A percentile compares a stretch with the other conserved stretches of the same genome.
Conservation (phyloP, 2,329 filamentous ascomycete genomes). For the Monosporascus sp. region DNA sequence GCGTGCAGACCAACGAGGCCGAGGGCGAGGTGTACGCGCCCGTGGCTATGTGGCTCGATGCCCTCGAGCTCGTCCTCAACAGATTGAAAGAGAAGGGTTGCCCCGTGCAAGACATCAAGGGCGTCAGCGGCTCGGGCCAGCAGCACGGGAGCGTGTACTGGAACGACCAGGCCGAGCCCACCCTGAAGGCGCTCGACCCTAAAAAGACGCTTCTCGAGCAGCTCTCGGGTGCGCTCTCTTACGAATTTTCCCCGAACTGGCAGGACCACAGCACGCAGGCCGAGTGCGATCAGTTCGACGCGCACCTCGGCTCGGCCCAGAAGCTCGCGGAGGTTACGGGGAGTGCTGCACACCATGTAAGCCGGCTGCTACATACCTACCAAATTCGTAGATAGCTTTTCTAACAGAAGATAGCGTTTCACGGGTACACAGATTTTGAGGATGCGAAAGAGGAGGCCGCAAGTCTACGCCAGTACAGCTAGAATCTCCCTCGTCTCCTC, state of each 20-base stretch:
- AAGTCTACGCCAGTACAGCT: constrained; percentile 72
- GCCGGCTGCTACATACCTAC: constrained; percentile 22
- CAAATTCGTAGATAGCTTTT: background rate
- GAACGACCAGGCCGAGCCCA: constrained; percentile 61
- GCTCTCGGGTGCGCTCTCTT: constrained; percentile 67
- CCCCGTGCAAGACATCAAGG: constrained; percentile 69
- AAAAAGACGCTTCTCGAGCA: constrained; percentile 64
- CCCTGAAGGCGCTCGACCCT: constrained; percentile 57
- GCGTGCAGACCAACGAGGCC: constrained; percentile 73
- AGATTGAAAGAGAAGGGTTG: constrained; percentile 65
- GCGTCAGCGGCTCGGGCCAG: constrained; percentile 87
- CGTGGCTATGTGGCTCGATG: constrained; percentile 90
- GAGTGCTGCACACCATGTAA: constrained; percentile 88
- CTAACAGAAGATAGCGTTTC: constrained; percentile 60
- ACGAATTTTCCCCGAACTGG: constrained; percentile 92
- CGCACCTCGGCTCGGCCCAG: constrained; percentile 57
- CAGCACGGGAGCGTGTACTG: constrained; percentile 98
- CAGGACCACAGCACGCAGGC: constrained; percentile 92
- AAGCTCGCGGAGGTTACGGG: constrained; percentile 75
- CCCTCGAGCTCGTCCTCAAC: constrained; percentile 76
- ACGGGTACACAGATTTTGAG: constrained; percentile 95
- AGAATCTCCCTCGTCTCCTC: constrained; percentile 93
- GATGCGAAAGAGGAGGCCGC: constrained; percentile 72
- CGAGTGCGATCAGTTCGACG: constrained; percentile 87
- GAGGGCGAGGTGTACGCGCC: constrained; percentile 91